phyloP scores from a whole-genome alignment of 1,284 basidiomycete species.

The Cutaneotrichosporon sp. region DNA sequence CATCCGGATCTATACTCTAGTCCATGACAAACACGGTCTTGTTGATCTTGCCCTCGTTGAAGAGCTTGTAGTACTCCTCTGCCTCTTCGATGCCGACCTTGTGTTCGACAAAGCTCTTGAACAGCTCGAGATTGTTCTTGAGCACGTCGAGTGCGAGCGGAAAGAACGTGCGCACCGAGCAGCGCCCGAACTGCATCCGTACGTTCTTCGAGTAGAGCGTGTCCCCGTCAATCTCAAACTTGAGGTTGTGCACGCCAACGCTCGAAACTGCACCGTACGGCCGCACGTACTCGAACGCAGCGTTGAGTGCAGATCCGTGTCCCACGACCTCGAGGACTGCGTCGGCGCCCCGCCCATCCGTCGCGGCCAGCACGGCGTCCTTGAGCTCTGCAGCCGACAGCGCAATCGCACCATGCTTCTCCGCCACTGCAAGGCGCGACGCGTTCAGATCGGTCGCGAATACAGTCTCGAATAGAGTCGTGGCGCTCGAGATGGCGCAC shows the following conservation, averaged over 20 bases:
- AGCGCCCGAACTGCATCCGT: slow-evolving; percentile 62
- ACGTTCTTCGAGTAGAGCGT: slow-evolving; percentile 74
- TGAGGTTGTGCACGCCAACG: slow-evolving; percentile 63
- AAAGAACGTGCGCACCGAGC: slow-evolving; percentile 77
- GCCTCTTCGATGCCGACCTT: slow-evolving; percentile 44
- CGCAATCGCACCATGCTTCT: slow-evolving; percentile 51
- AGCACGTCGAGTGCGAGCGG: slow-evolving; percentile 70
- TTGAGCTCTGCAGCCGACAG: slow-evolving; percentile 35
- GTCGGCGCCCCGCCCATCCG: slow-evolving; percentile 54
- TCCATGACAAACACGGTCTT: slow-evolving; percentile 50
- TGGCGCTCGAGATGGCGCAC: slow-evolving; percentile 53
- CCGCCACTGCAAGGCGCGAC: slow-evolving; percentile 33
- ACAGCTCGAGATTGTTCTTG: slow-evolving; percentile 44
- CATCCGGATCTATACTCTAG: slow-evolving; percentile 6
- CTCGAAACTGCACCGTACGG: slow-evolving; percentile 77
- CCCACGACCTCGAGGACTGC: slow-evolving; percentile 69
- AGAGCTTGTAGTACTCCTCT: slow-evolving; percentile 49
- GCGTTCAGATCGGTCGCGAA: slow-evolving; percentile 42
- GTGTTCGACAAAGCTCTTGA: slow-evolving; percentile 48
- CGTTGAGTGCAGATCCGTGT: slow-evolving; percentile 64
- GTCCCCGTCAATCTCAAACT: slow-evolving; percentile 46
- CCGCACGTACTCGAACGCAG: slow-evolving; percentile 74
- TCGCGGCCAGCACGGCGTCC: slow-evolving; percentile 36
- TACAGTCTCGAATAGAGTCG: slow-evolving; percentile 48
- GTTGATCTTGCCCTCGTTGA: slow-evolving; percentile 48